These are phyloP conservation scores for Clitocybe nebularis DNA, from an alignment of 1,284 basidiomycete species.

Conservation along the genomic window DNA sequence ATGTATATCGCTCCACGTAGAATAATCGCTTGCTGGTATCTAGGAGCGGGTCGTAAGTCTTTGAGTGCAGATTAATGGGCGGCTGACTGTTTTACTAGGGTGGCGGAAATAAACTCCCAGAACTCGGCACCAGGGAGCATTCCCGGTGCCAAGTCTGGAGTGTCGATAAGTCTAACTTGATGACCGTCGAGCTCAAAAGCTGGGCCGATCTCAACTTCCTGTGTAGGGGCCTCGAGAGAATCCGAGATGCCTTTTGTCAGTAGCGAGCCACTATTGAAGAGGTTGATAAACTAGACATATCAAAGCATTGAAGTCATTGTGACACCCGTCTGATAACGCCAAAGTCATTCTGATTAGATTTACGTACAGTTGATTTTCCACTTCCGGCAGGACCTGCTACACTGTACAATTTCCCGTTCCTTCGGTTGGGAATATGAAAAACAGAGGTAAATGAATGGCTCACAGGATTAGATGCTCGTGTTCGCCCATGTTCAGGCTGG, in stretches of 20 bases:
- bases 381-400: not conserved
- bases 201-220: not conserved
- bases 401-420: too few relatives aligned
- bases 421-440: too few relatives aligned
- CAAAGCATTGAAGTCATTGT: not conserved
- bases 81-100: too few relatives aligned
- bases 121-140: too few relatives aligned
- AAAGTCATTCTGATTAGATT: not conserved
- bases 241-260: not conserved
- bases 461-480: too few relatives aligned
- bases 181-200: not conserved
- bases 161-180: not conserved
- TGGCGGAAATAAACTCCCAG: too few relatives aligned
- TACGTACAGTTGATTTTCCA: not conserved
- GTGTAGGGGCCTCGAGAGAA: not conserved
- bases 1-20: not conserved
- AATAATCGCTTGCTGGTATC: not conserved
- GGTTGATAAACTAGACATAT: not conserved
- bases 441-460: too few relatives aligned
- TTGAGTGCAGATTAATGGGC: too few relatives aligned
- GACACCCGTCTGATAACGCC: not conserved
- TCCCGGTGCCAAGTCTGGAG: too few relatives aligned
- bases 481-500: too few relatives aligned
- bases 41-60: not conserved
- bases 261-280: not conserved